These are phyloP conservation scores for Leishmania major DNA, from an alignment of 208 protist species.

Conservation along the genomic window DNA sequence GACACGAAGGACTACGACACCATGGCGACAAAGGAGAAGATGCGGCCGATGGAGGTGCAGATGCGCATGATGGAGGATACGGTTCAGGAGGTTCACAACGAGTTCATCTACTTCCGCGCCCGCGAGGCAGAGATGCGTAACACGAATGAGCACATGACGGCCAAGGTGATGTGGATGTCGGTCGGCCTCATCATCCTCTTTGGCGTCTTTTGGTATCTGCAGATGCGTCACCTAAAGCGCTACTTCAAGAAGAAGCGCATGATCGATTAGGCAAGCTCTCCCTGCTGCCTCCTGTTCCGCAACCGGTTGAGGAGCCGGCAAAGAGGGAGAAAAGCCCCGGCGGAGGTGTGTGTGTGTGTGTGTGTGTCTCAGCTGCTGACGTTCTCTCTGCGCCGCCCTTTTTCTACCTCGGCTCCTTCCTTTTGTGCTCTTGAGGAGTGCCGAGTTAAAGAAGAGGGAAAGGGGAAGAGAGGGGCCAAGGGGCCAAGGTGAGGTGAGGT, in stretches of 20 bases:
- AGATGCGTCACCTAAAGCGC: slow-evolving; percentile 77
- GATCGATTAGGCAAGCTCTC: slow-evolving; percentile 69
- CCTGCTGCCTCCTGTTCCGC: not conserved
- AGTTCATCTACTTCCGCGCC: slow-evolving; percentile 89
- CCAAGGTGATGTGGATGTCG: slow-evolving; percentile 70
- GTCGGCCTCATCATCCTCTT: slow-evolving; percentile 68
- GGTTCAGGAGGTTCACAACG: slow-evolving; percentile 76
- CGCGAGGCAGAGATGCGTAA: slow-evolving; percentile 88
- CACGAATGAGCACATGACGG: slow-evolving; percentile 84
- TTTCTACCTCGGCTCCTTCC: not conserved
- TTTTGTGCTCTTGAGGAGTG: not conserved
- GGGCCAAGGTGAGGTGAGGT: not conserved
- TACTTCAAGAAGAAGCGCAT: slow-evolving; percentile 92
- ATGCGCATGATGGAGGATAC: slow-evolving; percentile 88
- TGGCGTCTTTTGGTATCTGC: slow-evolving; percentile 67
- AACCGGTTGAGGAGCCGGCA: not conserved
- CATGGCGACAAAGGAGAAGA: slow-evolving; percentile 80
- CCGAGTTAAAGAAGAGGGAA: not conserved
- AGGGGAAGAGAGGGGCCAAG: not conserved
- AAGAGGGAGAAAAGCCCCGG: not conserved
- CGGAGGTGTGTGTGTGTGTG: not conserved
- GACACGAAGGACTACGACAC: slow-evolving; percentile 75
- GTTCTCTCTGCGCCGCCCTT: not conserved
- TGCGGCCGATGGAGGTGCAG: slow-evolving; percentile 92
- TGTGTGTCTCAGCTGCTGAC: not conserved